These are phyloP conservation scores for Puccinia coronata DNA, from an alignment of 1,284 basidiomycete genomes.

Conservation along the genomic window DNA sequence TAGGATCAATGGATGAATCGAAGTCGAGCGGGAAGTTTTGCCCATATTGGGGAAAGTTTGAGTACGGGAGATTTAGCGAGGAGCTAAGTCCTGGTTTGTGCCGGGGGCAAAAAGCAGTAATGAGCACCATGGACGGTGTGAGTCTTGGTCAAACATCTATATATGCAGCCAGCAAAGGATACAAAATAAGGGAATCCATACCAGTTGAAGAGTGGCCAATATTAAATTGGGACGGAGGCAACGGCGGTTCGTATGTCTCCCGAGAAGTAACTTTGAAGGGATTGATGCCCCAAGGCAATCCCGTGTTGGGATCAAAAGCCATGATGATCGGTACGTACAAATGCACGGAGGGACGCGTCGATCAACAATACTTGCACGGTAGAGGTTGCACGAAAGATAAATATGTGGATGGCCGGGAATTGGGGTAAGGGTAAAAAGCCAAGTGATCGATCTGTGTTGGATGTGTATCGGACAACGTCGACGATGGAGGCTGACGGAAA, in stretches of 20 bases:
- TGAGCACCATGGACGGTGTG: background rate
- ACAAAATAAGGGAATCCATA: background rate
- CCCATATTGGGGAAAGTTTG: background rate
- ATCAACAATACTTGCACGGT: background rate
- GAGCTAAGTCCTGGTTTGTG: background rate
- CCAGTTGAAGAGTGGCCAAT: background rate
- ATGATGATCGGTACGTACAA: background rate
- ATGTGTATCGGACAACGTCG: background rate
- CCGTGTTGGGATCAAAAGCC: slow-evolving; percentile 20
- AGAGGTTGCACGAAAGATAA: background rate
- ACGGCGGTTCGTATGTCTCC: background rate
- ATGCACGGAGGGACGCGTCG: background rate
- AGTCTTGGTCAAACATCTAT: background rate
- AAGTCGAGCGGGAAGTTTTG: background rate
- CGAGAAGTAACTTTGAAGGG: slow-evolving; percentile 13
- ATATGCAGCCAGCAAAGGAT: background rate
- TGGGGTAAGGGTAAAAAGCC: background rate
- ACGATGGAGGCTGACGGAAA: background rate
- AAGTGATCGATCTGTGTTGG: background rate
- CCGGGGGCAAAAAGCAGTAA: background rate
- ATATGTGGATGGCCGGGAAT: background rate
- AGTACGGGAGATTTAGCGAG: background rate
- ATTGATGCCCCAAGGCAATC: slow-evolving; percentile 19
- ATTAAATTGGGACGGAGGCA: background rate
- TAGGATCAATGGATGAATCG: background rate